These are phyloP conservation scores for Paralagenidium karlingii DNA, from an alignment of 352 stramenopile species.

Conservation along the genomic window DNA sequence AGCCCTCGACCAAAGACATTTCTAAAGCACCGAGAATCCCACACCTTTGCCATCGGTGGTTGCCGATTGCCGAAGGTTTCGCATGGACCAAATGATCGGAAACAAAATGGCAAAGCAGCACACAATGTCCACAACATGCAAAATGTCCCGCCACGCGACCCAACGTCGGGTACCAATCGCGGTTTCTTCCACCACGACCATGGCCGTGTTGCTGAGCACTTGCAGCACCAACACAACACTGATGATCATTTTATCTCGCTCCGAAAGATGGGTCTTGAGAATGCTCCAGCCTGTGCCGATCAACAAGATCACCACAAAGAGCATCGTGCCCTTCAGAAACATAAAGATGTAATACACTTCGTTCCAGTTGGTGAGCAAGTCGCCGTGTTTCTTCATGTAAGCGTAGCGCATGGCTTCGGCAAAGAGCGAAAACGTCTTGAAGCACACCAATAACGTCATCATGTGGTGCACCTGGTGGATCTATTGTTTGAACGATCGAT, in stretches of 20 bases:
- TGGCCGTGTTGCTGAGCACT: conserved; percentile 91
- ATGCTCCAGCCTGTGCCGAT: conserved; percentile 96
- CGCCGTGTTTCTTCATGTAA: conserved; percentile 91
- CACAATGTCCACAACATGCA: conserved; percentile 94
- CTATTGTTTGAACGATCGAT: conserved; percentile 10
- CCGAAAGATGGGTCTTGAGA: conserved; percentile 92
- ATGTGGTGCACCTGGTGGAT: conserved; percentile 93
- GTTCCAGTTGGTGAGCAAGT: conserved; percentile 87
- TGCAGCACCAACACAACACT: conserved; percentile 88
- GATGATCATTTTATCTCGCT: conserved; percentile 91
- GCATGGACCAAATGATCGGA: conserved; percentile 95
- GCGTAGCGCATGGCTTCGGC: conserved; percentile 92
- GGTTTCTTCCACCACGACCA: conserved; percentile 79
- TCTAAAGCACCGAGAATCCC: conserved; percentile 7
- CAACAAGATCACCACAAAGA: conserved; percentile 97
- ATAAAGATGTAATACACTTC: conserved; percentile 92
- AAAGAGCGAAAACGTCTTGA: conserved; percentile 91
- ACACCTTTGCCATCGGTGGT: conserved; percentile 87
- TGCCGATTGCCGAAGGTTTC: conserved; percentile 59
- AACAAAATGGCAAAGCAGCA: conserved; percentile 94
- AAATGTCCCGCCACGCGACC: conserved; percentile 74
- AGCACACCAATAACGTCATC: conserved; percentile 87
- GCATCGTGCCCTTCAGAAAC: conserved; percentile 91
- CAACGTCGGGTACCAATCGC: conserved; percentile 57
- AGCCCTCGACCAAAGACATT: background rate